phyloP scores from a whole-genome alignment of 306 rosid species.

The Fragaria ananassa region DNA sequence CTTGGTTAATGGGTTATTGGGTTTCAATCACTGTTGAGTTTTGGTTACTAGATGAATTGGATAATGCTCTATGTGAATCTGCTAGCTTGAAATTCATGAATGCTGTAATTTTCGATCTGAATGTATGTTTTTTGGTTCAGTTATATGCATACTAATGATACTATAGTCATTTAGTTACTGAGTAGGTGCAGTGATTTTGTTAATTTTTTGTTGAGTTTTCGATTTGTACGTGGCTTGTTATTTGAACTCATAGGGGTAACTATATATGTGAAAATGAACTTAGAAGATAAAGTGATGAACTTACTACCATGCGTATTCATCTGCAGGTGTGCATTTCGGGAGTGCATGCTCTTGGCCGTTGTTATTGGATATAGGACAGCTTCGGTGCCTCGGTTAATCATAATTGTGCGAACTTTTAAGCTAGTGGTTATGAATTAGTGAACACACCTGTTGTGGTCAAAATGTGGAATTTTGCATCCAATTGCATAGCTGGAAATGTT shows the following conservation, averaged over 20 bases:
- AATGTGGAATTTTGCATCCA: conserved; percentile 95
- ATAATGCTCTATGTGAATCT: neutral
- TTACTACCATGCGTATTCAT: neutral
- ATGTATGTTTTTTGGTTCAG: neutral
- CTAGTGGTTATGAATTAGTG: conserved; percentile 38
- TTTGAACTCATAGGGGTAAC: neutral
- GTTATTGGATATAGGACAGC: neutral
- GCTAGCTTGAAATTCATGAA: neutral
- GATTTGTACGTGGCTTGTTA: neutral
- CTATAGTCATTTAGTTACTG: neutral
- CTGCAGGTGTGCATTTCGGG: conserved; percentile 25
- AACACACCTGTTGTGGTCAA: conserved; percentile 26
- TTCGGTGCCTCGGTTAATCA: neutral
- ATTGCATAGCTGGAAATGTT: conserved; percentile 69
- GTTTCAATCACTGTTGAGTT: neutral
- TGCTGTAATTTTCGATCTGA: neutral
- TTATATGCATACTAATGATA: too few species aligned
- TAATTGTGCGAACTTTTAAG: conserved; percentile 8
- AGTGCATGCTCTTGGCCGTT: conserved; percentile 13
- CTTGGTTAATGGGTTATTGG: neutral
- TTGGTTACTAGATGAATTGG: neutral
- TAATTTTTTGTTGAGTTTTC: neutral
- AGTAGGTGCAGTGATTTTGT: neutral
- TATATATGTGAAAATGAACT: neutral
- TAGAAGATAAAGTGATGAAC: neutral